Evolutionary conservation across 2,329 filamentous ascomycete genomes (phyloP).

Genomic region (Aureobasidium sp.): DNA sequence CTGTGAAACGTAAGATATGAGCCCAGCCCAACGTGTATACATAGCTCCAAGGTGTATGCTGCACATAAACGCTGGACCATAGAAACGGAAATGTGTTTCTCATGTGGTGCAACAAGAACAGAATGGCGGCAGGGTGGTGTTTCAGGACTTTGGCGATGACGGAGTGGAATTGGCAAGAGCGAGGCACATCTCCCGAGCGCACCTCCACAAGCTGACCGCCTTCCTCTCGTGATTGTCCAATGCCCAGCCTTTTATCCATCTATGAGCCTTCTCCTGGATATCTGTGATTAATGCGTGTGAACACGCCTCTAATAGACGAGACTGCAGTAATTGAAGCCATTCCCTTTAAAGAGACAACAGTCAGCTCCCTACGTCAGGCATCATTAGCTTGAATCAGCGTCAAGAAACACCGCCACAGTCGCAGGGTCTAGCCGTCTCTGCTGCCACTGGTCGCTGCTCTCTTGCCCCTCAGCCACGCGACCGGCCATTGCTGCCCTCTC

Average conservation of each 20-base stretch:
- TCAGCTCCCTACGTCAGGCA: constrained; percentile 8
- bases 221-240: neutral
- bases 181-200: neutral
- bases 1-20: neutral
- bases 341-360: neutral
- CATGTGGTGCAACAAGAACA: neutral
- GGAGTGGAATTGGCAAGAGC: neutral
- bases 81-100: neutral
- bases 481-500: constrained; percentile 7
- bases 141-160: neutral
- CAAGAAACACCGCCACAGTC: constrained; percentile 11
- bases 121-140: neutral
- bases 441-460: neutral
- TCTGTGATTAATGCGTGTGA: neutral
- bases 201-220: constrained; percentile 11
- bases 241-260: neutral
- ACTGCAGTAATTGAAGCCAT: neutral
- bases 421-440: constrained; percentile 12
- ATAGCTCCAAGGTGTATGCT: neutral
- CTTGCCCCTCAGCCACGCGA: constrained; percentile 13
- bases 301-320: neutral
- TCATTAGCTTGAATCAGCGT: constrained; percentile 11
- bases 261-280: neutral
- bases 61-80: neutral
- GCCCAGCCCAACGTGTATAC: neutral